Conservation (phyloP, 345 rosid species). For the Syzygium grande region DNA sequence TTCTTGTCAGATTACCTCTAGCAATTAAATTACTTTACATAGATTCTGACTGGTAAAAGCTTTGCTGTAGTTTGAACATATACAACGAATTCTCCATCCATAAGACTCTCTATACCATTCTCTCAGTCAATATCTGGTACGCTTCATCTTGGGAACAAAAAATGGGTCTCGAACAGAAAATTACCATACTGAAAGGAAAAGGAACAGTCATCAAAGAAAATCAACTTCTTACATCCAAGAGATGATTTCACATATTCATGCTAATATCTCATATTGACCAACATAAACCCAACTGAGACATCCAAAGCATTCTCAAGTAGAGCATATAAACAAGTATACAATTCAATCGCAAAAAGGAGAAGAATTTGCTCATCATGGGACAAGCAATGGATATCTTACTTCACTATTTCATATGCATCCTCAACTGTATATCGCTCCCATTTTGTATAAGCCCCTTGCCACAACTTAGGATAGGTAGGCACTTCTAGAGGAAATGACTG, state of each 20-base stretch:
- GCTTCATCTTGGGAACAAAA: neutral
- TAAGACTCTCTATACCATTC: neutral
- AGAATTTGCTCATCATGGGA: neutral
- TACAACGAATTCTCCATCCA: neutral
- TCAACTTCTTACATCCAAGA: neutral
- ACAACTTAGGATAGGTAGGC: slow-evolving; percentile 74
- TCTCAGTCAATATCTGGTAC: neutral
- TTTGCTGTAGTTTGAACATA: neutral
- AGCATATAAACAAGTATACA: fast-evolving
- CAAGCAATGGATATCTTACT: slow-evolving; percentile 21
- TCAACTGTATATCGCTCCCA: slow-evolving; percentile 84
- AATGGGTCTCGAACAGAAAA: neutral
- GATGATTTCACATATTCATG: neutral
- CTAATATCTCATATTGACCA: neutral
- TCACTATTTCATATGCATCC: slow-evolving; percentile 79
- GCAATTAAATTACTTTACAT: neutral
- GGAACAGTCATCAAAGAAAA: neutral
- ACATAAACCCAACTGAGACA: fast-evolving
- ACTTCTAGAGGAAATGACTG: slow-evolving; percentile 89
- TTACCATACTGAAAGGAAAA: neutral
- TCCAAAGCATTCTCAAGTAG: neutral
- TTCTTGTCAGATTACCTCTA: neutral
- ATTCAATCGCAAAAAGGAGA: neutral
- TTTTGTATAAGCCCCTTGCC: slow-evolving; percentile 82
- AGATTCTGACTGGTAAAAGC: neutral